Evolutionary conservation across 306 rosid genomes (phyloP).

Genomic region (Quillaja saponaria): DNA sequence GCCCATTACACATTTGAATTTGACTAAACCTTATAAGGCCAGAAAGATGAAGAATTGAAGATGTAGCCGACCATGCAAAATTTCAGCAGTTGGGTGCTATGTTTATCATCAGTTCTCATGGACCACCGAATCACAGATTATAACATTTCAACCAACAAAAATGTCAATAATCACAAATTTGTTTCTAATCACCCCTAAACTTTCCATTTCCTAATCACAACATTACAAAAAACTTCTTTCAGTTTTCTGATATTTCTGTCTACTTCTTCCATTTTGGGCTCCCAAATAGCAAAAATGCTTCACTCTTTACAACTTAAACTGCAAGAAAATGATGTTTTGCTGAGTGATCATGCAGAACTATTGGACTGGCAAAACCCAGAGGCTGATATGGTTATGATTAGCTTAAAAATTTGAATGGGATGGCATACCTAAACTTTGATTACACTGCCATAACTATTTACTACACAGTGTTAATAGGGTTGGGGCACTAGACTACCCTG

Average conservation of each 20-base stretch:
- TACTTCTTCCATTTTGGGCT: conserved; percentile 20
- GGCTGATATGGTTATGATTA: conserved; percentile 35
- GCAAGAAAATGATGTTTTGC: conserved; percentile 39
- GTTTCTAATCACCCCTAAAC: background rate
- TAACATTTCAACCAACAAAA: conserved; percentile 26
- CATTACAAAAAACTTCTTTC: too few relatives aligned
- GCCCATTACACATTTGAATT: conserved; percentile 4
- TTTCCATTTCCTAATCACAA: too few relatives aligned
- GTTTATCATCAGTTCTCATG: conserved; percentile 20
- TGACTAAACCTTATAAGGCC: conserved; percentile 14
- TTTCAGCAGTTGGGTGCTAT: conserved; percentile 8
- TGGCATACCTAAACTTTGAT: conserved; percentile 21
- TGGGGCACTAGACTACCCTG: conserved; percentile 1
- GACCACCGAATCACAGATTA: background rate
- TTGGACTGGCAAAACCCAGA: conserved; percentile 22
- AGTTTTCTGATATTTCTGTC: too few relatives aligned
- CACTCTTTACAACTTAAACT: conserved; percentile 29
- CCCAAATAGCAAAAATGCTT: conserved; percentile 13
- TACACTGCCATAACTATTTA: conserved; percentile 12
- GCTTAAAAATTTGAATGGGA: conserved; percentile 36
- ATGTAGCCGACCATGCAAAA: conserved; percentile 18
- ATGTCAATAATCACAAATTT: background rate
- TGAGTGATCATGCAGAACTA: conserved; percentile 13
- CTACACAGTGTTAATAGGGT: conserved; percentile 12
- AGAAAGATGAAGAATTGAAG: conserved; percentile 22